Evolutionary conservation across 352 stramenopile genomes (phyloP).

Genomic region (Detonula confervacea): DNA sequence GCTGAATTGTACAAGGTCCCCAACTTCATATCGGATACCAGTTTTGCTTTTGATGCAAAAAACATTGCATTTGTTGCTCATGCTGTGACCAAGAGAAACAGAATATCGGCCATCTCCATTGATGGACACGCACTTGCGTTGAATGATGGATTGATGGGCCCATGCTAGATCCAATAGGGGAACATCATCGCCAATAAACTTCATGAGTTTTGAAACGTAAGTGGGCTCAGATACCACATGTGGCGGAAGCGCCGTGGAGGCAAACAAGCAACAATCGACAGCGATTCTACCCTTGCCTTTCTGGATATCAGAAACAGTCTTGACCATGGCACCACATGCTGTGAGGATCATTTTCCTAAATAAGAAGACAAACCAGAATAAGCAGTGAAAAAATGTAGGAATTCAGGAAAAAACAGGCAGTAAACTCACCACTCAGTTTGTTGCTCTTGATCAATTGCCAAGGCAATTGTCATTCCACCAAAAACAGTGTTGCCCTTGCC

Average conservation of each 20-base stretch:
- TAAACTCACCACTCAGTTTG: constrained; percentile 49
- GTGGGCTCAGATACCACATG: constrained; percentile 40
- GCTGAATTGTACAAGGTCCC: constrained; percentile 58
- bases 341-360: constrained; percentile 50
- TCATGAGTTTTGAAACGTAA: constrained; percentile 45
- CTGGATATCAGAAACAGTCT: constrained; percentile 32
- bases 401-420: neutral
- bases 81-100: constrained; percentile 35
- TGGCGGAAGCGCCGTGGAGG: constrained; percentile 40
- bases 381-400: neutral
- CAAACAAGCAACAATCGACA: constrained; percentile 54
- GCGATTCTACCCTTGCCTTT: constrained; percentile 27
- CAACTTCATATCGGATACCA: constrained; percentile 44
- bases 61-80: constrained; percentile 20
- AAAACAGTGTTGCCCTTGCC: constrained; percentile 43
- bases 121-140: constrained; percentile 49
- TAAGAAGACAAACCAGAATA: neutral
- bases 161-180: constrained; percentile 58
- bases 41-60: constrained; percentile 54
- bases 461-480: constrained; percentile 57
- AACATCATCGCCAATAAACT: constrained; percentile 33
- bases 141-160: constrained; percentile 65
- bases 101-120: constrained; percentile 34
- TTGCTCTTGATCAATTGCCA: constrained; percentile 36
- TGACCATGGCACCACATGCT: constrained; percentile 45